Base-by-base conservation (phyloP, 257 asterid species). In the Anisodus acutangulus region DNA sequence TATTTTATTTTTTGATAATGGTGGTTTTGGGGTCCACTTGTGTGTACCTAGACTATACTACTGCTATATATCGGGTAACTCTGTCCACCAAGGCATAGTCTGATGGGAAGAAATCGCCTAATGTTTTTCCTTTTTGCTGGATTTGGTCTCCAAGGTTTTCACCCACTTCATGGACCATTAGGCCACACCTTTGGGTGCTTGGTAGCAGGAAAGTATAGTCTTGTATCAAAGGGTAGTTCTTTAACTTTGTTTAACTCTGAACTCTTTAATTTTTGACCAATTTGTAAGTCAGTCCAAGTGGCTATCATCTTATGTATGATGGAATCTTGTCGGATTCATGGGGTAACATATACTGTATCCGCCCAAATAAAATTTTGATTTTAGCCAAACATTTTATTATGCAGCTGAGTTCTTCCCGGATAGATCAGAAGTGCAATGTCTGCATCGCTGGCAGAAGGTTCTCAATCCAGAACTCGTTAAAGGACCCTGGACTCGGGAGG, bases 361-460 rank as follows among this genome's bases (percentile, higher is more conserved):
- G 39, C 51, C 12, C 47, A 81, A 45, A 47, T 47, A 49, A 69
- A 68, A 67, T 5, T 68, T 55, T 82, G 47, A 82, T 37, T 68
- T 82, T 49, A 51, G 39, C 12, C 39, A 17, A 43, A 68, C 86
- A 53, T 84, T 85, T 85, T 79, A 86, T 81, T 58, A 51, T 91
- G 90, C 90, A 97, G 99, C 99, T 85, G 98, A 97, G 85, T 93
- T 89, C 89, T 95, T 97, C 85, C 97, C 99, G 15, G 97, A 93
- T 89, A 92, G 99, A 94, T 93, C 99, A 84, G 99, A 97, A 90
- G 99, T 97, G 84, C 99, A 97, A 90, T 97, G 99, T 90, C 90
- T 97, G 90, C 99, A 97, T 83, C 91, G 99, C 86, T 97, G 99
- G 99, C 99, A 97, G 86, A 97, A 97, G 91, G 99, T 97, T 91